Base-by-base conservation (phyloP, 169 alveolate species). In the Babesia microti region DNA sequence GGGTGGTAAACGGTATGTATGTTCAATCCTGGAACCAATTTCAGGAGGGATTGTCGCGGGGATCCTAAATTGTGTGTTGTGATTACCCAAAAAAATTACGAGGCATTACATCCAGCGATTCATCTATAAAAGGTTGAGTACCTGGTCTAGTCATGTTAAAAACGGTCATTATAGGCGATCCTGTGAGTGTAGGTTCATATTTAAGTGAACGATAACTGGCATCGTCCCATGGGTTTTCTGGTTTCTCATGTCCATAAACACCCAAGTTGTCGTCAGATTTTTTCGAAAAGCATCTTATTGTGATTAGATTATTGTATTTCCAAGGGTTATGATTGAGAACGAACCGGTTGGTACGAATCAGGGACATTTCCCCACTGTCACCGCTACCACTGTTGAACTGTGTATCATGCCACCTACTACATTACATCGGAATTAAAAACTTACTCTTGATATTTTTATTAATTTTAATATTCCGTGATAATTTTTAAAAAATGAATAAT, bases 1-100 rank as follows among this genome's bases (percentile, higher is more conserved):
- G 3, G 92, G 92, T 7, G 92, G 92, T 32, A 85, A 75, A 52
- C 85, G 46, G 66, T 73, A 79, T 9, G 85, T 79, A 68, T 69
- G 88, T 21, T 34, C 48, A 24, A 74, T 68, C 37, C 49, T 58
- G n/a, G 81, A 68, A 32, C 72, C 57, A 14, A 76, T 74, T 37
- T 76, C 85, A 3, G 85, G 85, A 0, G 85, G 85, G 15, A 76
- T 59, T 14, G 74, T 69, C 7, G 74, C 81, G 2, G 79, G 79
- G 36, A 56, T 51, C n/a, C n/a, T n/a, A n/a, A n/a, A n/a, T n/a
- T n/a, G n/a, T n/a, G n/a, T n/a, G n/a, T n/a, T n/a, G n/a, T n/a
- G n/a, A n/a, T n/a, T 70, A 65, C 14, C 85, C 85, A 41, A 65
- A 76, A 30, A 74, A 81, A 43, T 76, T 81, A 36, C 85, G 29